phyloP scores from a whole-genome alignment of 2,329 filamentous ascomycete species.

The Alternaria sp. region DNA sequence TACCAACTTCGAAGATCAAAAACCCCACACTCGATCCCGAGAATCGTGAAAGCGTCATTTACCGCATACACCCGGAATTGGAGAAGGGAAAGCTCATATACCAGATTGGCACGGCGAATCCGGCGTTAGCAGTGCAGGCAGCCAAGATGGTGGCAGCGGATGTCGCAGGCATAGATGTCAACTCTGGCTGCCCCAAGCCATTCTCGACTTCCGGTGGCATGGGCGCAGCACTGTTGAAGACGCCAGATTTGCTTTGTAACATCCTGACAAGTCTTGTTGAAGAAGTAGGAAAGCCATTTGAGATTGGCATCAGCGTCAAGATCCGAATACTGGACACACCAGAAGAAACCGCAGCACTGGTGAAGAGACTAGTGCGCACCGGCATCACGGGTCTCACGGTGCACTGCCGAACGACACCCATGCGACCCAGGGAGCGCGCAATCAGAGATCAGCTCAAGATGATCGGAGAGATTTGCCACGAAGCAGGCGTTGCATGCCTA shows the following conservation, averaged over 20 bases:
- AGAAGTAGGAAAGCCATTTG: slow-evolving; percentile 76
- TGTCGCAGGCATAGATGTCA: slow-evolving; percentile 94
- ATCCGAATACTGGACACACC: slow-evolving; percentile 85
- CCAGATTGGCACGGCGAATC: slow-evolving; percentile 88
- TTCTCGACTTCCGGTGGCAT: slow-evolving; percentile 95
- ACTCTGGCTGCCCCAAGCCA: slow-evolving; percentile 97
- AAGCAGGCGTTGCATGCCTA: slow-evolving; percentile 87
- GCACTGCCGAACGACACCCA: slow-evolving; percentile 94
- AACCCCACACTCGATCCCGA: slow-evolving; percentile 65
- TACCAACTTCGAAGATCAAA: slow-evolving; percentile 73
- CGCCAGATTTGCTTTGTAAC: slow-evolving; percentile 80
- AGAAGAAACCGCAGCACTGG: slow-evolving; percentile 77
- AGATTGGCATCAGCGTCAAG: slow-evolving; percentile 96
- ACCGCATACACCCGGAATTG: slow-evolving; percentile 78
- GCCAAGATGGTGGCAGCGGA: slow-evolving; percentile 84
- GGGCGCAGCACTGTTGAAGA: slow-evolving; percentile 88
- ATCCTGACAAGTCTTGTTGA: slow-evolving; percentile 85
- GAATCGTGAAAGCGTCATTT: slow-evolving; percentile 73
- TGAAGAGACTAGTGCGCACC: slow-evolving; percentile 79
- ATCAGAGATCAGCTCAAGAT: slow-evolving; percentile 86
- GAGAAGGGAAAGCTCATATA: slow-evolving; percentile 83
- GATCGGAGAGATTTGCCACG: slow-evolving; percentile 80
- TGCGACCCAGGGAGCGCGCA: slow-evolving; percentile 88
- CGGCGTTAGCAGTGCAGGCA: slow-evolving; percentile 82
- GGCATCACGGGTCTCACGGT: slow-evolving; percentile 93